phyloP scores from a whole-genome alignment of 2,329 filamentous ascomycete genomes.

The Alternaria sp. region DNA sequence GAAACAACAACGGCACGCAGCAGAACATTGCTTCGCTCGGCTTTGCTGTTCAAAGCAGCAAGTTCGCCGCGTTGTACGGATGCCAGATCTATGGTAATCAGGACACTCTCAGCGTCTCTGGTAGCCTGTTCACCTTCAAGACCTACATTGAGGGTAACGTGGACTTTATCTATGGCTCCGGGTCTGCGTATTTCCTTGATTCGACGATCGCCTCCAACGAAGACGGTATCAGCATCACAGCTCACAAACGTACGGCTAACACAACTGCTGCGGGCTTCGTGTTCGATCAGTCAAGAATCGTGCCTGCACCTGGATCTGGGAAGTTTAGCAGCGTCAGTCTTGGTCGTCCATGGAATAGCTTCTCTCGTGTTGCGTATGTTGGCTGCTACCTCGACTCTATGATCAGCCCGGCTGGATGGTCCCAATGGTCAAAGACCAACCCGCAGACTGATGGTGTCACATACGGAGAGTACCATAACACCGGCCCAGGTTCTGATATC shows the following conservation, averaged over 20 bases:
- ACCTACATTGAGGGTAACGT: slow-evolving; percentile 51
- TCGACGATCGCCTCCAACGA: slow-evolving; percentile 47
- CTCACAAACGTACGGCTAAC: slow-evolving; percentile 49
- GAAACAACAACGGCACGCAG: slow-evolving; percentile 47
- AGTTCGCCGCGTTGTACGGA: slow-evolving; percentile 48
- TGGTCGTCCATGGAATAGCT: slow-evolving; percentile 30
- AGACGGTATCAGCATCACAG: slow-evolving; percentile 47
- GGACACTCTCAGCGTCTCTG: slow-evolving; percentile 48
- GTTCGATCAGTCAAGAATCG: slow-evolving; percentile 47
- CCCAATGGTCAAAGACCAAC: slow-evolving; percentile 25
- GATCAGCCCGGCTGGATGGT: slow-evolving; percentile 28
- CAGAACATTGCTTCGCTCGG: slow-evolving; percentile 50
- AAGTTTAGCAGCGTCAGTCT: slow-evolving; percentile 40
- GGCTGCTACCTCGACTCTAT: slow-evolving; percentile 26
- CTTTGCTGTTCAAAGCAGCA: slow-evolving; percentile 52
- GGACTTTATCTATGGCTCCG: slow-evolving; percentile 55
- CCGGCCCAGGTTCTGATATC: slow-evolving; percentile 42
- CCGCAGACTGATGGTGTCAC: slow-evolving; percentile 25
- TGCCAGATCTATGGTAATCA: slow-evolving; percentile 50
- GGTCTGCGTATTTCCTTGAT: slow-evolving; percentile 54
- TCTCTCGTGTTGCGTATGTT: slow-evolving; percentile 26
- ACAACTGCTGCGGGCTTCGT: slow-evolving; percentile 48
- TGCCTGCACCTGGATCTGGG: slow-evolving; percentile 33
- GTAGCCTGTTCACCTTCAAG: slow-evolving; percentile 50
- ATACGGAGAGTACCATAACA: slow-evolving; percentile 47